Base-by-base conservation (phyloP, 2,329 filamentous ascomycete species). In the Lomentospora prolificans region DNA sequence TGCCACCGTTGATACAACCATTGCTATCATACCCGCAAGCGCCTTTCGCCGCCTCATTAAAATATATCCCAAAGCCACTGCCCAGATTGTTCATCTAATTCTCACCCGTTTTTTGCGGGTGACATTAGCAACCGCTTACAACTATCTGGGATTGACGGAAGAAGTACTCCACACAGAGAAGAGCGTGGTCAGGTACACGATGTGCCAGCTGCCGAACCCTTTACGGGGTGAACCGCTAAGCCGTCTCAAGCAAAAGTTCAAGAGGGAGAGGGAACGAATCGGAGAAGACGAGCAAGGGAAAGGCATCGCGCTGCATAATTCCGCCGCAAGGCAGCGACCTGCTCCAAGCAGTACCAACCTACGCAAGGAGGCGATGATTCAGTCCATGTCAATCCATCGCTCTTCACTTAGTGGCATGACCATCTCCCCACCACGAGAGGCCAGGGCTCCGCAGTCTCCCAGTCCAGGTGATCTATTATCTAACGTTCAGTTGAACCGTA, bases 1-100 rank as follows among this genome's bases (percentile, higher is more conserved):
- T 61, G 94, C 94, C 4, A 95, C 90, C 14, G 87, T 95, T 24
- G 95, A 99, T 66, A 99, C 94, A 0, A 99, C 95, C 0, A 96
- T 99, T 69, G 94, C 94, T 4, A 95, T 99, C 60, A 99, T 99
- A 57, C 95, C 95, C 1, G 94, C 94, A 1, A 96, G 90, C 66
- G 95, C 94, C 3, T 99, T 99, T 64, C 84, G 90, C 55, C 85
- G 95, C 7, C 75, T 99, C 54, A 99, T 95, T 53, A 84, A 89
- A 65, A 86, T 96, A 24, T 99, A 97, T 63, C 94, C 94, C 8
- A 95, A 95, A 72, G 91, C 95, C 8, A 96, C 94, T 2, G 87
- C 94, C 1, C 95, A 99, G 65, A 97, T 99, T 60, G 90, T 99
- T 4, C 94, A 99, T 66, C 92, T 99, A 50, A 99, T 99, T 59